Conservation (phyloP, 2,329 filamentous ascomycete species). For the Alternaria arbusti region DNA sequence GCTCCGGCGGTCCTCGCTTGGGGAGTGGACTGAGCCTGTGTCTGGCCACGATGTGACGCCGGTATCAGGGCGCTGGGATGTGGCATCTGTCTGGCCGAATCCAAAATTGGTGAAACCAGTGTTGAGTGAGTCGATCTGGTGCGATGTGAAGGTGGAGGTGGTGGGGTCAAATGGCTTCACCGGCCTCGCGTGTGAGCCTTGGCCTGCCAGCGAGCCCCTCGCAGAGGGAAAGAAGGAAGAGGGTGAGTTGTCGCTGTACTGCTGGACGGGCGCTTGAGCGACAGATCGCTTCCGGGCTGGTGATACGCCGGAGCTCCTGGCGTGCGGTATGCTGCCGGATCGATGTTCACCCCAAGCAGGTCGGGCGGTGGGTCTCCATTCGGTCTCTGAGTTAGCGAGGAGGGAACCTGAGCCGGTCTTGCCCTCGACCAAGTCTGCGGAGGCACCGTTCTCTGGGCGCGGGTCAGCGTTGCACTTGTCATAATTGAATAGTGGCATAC, state of each 20-base stretch:
- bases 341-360: constrained; percentile 65
- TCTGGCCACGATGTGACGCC: constrained; percentile 45
- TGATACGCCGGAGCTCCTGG: constrained; percentile 45
- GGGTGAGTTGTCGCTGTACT: constrained; percentile 36
- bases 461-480: constrained; percentile 18
- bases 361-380: constrained; percentile 62
- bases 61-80: constrained; percentile 33
- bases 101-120: constrained; percentile 44
- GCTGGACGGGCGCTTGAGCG: constrained; percentile 42
- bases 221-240: constrained; percentile 38
- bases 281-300: constrained; percentile 48
- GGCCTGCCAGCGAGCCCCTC: constrained; percentile 28
- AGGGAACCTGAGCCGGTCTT: constrained; percentile 74
- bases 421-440: constrained; percentile 53
- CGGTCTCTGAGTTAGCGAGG: constrained; percentile 71
- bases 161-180: constrained; percentile 43
- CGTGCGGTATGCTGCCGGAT: constrained; percentile 38
- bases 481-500: constrained; percentile 18
- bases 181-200: constrained; percentile 31
- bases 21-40: constrained; percentile 47
- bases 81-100: constrained; percentile 40
- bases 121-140: constrained; percentile 38
- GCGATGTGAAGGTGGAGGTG: constrained; percentile 40
- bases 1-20: constrained; percentile 51
- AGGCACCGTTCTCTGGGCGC: constrained; percentile 36